Percentiles rank a stretch among this genome's conserved stretches.
Conservation (phyloP, 306 rosid genomes). For the Lupinus albus region DNA sequence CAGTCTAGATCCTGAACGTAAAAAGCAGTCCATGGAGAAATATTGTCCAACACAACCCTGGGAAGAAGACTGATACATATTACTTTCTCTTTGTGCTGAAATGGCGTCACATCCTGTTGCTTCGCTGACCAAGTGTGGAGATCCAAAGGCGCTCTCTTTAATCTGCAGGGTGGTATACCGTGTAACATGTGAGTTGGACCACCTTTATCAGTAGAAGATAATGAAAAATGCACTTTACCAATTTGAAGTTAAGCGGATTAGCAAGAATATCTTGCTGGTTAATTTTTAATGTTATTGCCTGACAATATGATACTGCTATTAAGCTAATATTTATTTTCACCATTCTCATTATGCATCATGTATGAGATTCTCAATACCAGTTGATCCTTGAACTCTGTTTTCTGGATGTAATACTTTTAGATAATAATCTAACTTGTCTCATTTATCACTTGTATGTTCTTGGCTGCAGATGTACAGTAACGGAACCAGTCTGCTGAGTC, state of each 20-base stretch:
- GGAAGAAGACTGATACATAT: conserved; percentile 60
- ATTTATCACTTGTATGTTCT: conserved; percentile 32
- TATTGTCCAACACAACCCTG: conserved; percentile 79
- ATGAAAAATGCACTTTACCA: conserved; percentile 27
- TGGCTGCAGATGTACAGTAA: conserved; percentile 53
- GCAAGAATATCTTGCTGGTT: conserved; percentile 11
- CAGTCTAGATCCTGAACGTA: conserved; percentile 96
- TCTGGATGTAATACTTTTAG: conserved; percentile 1
- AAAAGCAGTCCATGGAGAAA: conserved; percentile 93
- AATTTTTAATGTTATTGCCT: conserved; percentile 13
- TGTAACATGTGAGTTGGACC: conserved; percentile 46
- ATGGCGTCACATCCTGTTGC: conserved; percentile 24
- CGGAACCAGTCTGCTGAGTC: conserved; percentile 36
- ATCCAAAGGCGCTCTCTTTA: conserved; percentile 36
- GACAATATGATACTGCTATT: background rate
- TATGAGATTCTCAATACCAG: conserved; percentile 16
- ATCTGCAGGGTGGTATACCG: conserved; percentile 4
- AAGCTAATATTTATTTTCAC: conserved; percentile 1
- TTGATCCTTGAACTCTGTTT: conserved; percentile 29
- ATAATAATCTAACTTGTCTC: conserved; percentile 21
- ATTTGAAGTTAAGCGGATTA: conserved; percentile 12
- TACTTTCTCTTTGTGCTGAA: conserved; percentile 26
- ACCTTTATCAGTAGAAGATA: conserved; percentile 23
- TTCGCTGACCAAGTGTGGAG: conserved; percentile 37
- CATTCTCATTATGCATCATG: conserved; percentile 19